Evolutionary conservation across 495 filamentous ascomycete species (phyloP), one percentile per base, ranked within the genome.

Genomic region (Penicillium taxi): DNA sequence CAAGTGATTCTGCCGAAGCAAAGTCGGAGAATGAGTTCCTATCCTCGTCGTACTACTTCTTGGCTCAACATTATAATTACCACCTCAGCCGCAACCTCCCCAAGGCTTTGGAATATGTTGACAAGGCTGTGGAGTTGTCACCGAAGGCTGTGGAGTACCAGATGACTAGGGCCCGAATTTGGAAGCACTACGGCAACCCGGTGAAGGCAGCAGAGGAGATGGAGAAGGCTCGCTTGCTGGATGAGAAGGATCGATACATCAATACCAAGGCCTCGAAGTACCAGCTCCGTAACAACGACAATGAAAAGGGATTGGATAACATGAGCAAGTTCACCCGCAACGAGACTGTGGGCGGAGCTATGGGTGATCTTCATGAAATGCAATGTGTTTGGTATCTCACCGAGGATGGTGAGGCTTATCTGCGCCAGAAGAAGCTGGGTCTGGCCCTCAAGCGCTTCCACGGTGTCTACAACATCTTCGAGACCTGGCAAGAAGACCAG

Each of bases 241-340:
- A 99, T 52, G 75, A 78, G 30, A 84, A 78, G 62, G 91, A 99
- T 55, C 83, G 91, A 16, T 91, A 95, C 56, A 96, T 96, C 69
- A 99, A 99, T 68, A 86, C 86, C 32, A 99, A 99, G 67, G 81
- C 86, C 14, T 88, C 93, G 20, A 96, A 99, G 58, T 99, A 99
- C 56, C 87, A 90, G 52, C 74, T 99, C 17, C 81, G 91, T 34
- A 94, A 96, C 59, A 74, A 95, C 54, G 76, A 94, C 49, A 90
- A 83, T 48, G 86, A 93, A 32, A 79, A 77, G 48, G 90, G 78
- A 0, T 64, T 96, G 19, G 72, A 81, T 18, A 93, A 86, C 16
- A 89, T 96, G 85, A 83, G 88, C 56, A 76, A 94, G 35, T 99
- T 99, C 64, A 99, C 91, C 0, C 74, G 89, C 23, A 86, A 84